These are phyloP conservation scores for Omphalea diandra DNA, from an alignment of 441 rosid species.

Conservation along the genomic window DNA sequence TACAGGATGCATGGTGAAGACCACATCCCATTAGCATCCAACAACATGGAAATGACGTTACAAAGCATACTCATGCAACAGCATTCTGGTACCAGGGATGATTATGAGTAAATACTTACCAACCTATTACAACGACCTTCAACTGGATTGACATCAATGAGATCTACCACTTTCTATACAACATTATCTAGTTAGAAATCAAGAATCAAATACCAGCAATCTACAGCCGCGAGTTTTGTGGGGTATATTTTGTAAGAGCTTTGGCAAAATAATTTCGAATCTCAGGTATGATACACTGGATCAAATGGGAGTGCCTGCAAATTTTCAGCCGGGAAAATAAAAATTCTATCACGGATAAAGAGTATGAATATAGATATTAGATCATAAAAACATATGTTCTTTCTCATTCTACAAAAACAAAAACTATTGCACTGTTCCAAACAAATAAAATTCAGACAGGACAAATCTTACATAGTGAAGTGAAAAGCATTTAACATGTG, in stretches of 20 bases:
- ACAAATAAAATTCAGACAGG: not conserved
- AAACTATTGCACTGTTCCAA: not conserved
- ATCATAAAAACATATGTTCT: not conserved
- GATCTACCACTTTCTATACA: constrained; percentile 53
- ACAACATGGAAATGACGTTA: constrained; percentile 21
- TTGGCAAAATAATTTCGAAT: constrained; percentile 75
- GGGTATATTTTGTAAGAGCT: constrained; percentile 69
- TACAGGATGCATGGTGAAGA: constrained; percentile 20
- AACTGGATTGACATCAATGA: constrained; percentile 29
- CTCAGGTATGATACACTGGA: constrained; percentile 80
- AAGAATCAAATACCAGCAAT: constrained; percentile 34
- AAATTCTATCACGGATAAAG: not conserved
- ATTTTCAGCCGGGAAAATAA: constrained; percentile 19
- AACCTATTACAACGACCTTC: constrained; percentile 31
- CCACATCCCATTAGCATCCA: constrained; percentile 18
- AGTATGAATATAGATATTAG: not conserved
- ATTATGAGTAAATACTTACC: constrained; percentile 27
- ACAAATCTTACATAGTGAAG: no score
- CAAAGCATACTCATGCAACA: constrained; percentile 15
- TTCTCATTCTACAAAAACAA: not conserved
- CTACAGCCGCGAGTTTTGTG: constrained; percentile 59
- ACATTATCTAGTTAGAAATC: constrained; percentile 40
- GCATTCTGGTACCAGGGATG: constrained; percentile 29
- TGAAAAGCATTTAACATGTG: not conserved
- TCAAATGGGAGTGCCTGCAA: constrained; percentile 82